Evolutionary conservation across 2,329 filamentous ascomycete genomes (phyloP).

Genomic region (Sporothrix humicola): DNA sequence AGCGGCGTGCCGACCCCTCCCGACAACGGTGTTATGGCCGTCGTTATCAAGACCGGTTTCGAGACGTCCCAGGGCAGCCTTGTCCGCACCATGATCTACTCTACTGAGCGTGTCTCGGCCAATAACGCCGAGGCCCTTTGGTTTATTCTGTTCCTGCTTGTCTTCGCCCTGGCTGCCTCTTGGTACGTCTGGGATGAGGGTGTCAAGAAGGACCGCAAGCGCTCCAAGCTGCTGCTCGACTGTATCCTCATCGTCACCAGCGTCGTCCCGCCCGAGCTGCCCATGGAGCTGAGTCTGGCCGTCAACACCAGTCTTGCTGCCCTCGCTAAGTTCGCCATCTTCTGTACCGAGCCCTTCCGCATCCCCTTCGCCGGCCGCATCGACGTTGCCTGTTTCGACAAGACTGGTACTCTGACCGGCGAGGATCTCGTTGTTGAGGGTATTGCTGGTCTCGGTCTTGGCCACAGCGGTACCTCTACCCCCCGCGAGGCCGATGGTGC

Average conservation of each 20-base stretch:
- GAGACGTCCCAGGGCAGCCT: constrained; percentile 98
- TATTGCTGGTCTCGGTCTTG: constrained; percentile 85
- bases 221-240: constrained; percentile 95
- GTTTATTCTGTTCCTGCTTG: constrained; percentile 94
- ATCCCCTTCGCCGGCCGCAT: constrained; percentile 96
- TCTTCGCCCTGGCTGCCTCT: constrained; percentile 95
- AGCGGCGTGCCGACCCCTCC: constrained; percentile 84
- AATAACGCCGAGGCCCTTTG: constrained; percentile 96
- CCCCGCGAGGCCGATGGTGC: constrained; percentile 77
- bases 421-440: constrained; percentile 97
- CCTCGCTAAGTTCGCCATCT: constrained; percentile 93
- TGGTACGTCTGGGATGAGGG: constrained; percentile 99
- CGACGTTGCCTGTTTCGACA: constrained; percentile 97
- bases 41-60: constrained; percentile 97
- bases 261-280: constrained; percentile 96
- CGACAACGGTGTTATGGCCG: constrained; percentile 89
- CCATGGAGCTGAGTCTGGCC: constrained; percentile 96
- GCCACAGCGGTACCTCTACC: constrained; percentile 64
- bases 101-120: constrained; percentile 96
- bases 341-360: constrained; percentile 97
- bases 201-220: constrained; percentile 90
- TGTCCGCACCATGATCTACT: constrained; percentile 99
- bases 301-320: constrained; percentile 97
- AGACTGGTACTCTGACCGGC: constrained; percentile 94
- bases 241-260: constrained; percentile 98